Percentiles rank a stretch among this genome's conserved stretches.
These are phyloP conservation scores for Dactylorhiza incarnata DNA, from an alignment of 106 monocot species.

Conservation along the genomic window DNA sequence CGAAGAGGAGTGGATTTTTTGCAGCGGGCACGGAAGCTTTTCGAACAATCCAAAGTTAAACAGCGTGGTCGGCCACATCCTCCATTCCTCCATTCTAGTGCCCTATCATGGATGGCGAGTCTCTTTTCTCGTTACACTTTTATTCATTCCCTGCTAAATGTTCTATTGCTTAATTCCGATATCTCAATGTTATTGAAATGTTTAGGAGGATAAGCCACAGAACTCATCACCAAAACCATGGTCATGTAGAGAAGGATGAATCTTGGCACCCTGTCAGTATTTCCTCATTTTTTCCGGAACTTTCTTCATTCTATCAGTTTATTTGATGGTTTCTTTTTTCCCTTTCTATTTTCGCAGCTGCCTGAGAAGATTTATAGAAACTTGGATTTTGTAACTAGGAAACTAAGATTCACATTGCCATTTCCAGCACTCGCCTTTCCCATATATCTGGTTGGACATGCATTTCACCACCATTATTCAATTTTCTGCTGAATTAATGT, in stretches of 20 bases:
- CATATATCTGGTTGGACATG: slow-evolving; percentile 50
- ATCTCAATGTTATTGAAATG: slow-evolving; percentile 2
- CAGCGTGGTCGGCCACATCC: slow-evolving; percentile 75
- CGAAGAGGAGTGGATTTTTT: not conserved
- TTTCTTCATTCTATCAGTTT: not conserved
- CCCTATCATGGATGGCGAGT: slow-evolving; percentile 93
- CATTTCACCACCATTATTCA: not conserved
- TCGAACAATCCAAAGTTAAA: slow-evolving; percentile 63
- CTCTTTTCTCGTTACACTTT: not conserved
- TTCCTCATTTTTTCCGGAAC: slow-evolving; percentile 2
- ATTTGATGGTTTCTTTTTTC: not conserved
- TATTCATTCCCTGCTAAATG: not conserved
- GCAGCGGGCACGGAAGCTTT: slow-evolving; percentile 94
- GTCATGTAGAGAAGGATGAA: slow-evolving; percentile 95
- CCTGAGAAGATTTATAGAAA: slow-evolving; percentile 45
- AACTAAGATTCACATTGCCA: slow-evolving; percentile 50
- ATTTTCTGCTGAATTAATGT: not conserved
- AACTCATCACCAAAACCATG: slow-evolving; percentile 95
- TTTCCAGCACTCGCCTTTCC: slow-evolving; percentile 82
- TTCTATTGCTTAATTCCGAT: not conserved
- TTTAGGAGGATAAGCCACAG: slow-evolving; percentile 95
- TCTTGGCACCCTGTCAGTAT: slow-evolving; percentile 92
- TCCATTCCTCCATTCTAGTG: slow-evolving; percentile 86
- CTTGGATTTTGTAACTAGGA: slow-evolving; percentile 36
- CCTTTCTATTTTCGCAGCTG: slow-evolving; percentile 27